Evolutionary conservation across 2,329 filamentous ascomycete genomes (phyloP), one percentile per base, ranked within the genome.

Genomic region (Orbilia blumenaviensis): DNA sequence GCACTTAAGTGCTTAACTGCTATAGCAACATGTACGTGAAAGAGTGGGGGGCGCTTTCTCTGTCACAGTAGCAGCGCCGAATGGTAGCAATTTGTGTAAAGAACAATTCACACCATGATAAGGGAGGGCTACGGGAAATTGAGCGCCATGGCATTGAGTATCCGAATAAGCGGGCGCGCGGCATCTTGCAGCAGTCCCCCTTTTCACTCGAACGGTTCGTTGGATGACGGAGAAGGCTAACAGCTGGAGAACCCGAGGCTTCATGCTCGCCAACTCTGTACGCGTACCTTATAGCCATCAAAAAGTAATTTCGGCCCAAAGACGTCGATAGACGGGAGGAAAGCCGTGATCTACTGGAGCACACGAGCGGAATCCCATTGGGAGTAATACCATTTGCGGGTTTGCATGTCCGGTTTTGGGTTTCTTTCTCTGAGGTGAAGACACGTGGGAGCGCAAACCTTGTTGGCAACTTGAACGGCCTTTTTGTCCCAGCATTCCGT

Each of bases 121-220:
- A 56, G 21, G 56, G 27, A 66, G 36, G n/a, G 10, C 38, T 18
- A 54, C 34, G 50, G 63, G 71, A 75, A 68, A 68, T 75, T 75
- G 58, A 60, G 18, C 63, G 63, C 58, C 48, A 42, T 68, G 63
- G 62, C 36, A 75, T 46, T 58, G 54, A 66, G 38, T 38, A 52
- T 62, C 54, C 58, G 56, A 58, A 62, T 23, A 36, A 34, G 71
- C 56, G 69, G 71, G 71, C 64, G 63, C 63, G 71, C 71, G 71
- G 71, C 63, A 67, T 67, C 71, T 62, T 75, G 71, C 71, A 41
- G 25, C 25, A 32, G 14, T 23, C 14, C 69, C 69, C 69, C 62
- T 66, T 74, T 74, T 56, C 32, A 44, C n/a, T 8, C 23, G 8
- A 48, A 48, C 41, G 23, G 34, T 23, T 50, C 38, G 66, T 23